Base-by-base conservation (phyloP, 345 rosid species). In the Gossypium thurberi region DNA sequence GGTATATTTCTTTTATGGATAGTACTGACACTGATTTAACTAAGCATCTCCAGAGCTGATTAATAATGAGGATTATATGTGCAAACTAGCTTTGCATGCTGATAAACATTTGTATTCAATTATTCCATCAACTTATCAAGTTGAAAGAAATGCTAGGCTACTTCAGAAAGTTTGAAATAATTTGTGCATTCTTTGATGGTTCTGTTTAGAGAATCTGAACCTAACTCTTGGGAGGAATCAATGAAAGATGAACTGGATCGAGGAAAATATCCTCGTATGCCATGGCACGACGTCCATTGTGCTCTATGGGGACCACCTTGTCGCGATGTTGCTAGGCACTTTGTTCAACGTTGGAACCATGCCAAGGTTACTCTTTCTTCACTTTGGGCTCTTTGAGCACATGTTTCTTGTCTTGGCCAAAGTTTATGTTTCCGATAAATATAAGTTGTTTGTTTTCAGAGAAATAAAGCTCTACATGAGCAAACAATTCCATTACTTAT, bases 251-350 rank as follows among this genome's bases (percentile, higher is more conserved):
- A 92, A 81, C 79, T 94, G 55, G 88, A 90, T 10, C 85, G 97
- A 10, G 73, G 61, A 77, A 90, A 85, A 72, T 89, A 84, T 83
- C 97, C 98, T 2, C 88, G 97, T 50, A 94, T 94, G 98, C 98
- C 98, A 1, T 94, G 98, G 98, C 98, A 94, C 23, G 97, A 94
- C 68, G 93, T 90, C 52, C 97, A 94, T 2, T 94, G 98, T 56
- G 95, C 98, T 76, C 85, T 94, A 4, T 94, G 97, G 98, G 98
- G 98, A 42, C 97, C 98, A 0, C 90, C 98, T 61, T 90, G 97
- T 66, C 95, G 93, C 6, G 98, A 94, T 76, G 77, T 89, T 55
- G 97, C 97, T 14, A 79, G 97, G 78, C 98, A 94, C 69, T 94
- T 94, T 70, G 92, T 94, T 75, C 98, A 90, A 75, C 86, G 98